These are phyloP conservation scores for Lavandula angustifolia DNA, from an alignment of 257 asterid species.

Conservation along the genomic window DNA sequence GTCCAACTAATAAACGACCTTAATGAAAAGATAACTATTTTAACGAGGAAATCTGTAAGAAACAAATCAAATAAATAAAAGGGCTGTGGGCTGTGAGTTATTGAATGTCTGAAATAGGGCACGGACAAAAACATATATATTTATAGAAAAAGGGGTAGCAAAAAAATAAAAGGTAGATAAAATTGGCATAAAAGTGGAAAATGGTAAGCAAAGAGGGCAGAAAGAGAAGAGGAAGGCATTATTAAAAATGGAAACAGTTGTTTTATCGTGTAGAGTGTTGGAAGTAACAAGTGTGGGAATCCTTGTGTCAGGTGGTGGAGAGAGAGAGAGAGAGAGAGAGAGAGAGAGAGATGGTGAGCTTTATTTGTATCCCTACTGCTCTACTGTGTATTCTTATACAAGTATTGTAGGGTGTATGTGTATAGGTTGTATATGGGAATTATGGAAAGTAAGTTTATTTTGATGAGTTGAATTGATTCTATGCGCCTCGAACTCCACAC, in stretches of 20 bases:
- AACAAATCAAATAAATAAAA: background rate
- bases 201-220: slow-evolving; percentile 32
- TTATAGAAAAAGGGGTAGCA: background rate
- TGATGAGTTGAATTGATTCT: slow-evolving; percentile 8
- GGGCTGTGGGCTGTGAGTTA: slow-evolving; percentile 12
- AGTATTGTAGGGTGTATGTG: background rate
- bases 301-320: slow-evolving; percentile 51
- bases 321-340: background rate
- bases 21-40: too few species aligned
- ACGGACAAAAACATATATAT: slow-evolving; percentile 11
- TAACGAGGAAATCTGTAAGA: too few species aligned
- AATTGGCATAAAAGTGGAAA: slow-evolving; percentile 42
- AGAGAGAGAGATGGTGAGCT: background rate
- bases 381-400: background rate
- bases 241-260: slow-evolving; percentile 36
- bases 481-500: slow-evolving; percentile 36
- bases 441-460: slow-evolving; percentile 17
- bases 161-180: background rate
- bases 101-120: slow-evolving; percentile 20
- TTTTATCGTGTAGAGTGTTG: slow-evolving; percentile 67
- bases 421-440: background rate
- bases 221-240: slow-evolving; percentile 19
- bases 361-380: slow-evolving; percentile 11
- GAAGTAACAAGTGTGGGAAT: slow-evolving; percentile 73
- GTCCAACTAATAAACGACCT: background rate